Evolutionary conservation across 2,329 filamentous ascomycete species (phyloP), one percentile per base, ranked within the genome.

Genomic region (Rhinocladiella mackenziei): DNA sequence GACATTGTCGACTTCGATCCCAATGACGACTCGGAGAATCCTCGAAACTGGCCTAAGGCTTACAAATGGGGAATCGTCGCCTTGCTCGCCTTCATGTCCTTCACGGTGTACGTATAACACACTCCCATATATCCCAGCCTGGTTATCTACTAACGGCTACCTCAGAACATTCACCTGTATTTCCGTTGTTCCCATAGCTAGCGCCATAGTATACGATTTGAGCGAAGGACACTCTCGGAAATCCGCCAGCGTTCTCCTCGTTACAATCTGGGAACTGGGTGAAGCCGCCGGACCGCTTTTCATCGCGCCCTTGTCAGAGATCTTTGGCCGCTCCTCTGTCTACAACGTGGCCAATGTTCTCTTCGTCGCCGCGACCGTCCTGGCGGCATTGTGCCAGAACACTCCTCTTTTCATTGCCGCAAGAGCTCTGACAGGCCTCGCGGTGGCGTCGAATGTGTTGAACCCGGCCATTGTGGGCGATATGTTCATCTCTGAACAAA

Each of bases 381-480:
- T 71, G 8, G 64, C 65, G 10, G 66, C 65, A 2, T 51, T 61
- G 20, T 65, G 66, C 45, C 60, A 64, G 7, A 68, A 56, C 41
- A 62, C 62, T 4, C 44, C 55, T 1, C 43, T 70, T 3, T 61
- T 73, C 46, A 70, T 73, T 37, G 60, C 60, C 6, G 63, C 66
- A 1, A 55, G 70, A 28, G 68, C 67, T 52, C 62, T 75, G 46
- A 69, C 70, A 31, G 67, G 67, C 29, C 53, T 67, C 22, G 62
- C 66, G 30, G 70, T 73, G 4, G 64, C 68, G 14, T 65, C 66
- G 3, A 70, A 80, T 51, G 78, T 82, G 6, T 66, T 84, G 13
- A 78, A 75, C 50, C 80, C 80, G 1, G 76, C 78, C 17, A 77
- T 83, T 39, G 72, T 83, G 13, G 80, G 79, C 17, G 80, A 83